Percentiles rank a stretch among this genome's conserved stretches.
phyloP scores from a whole-genome alignment of 1,139 yeast species.

The Pneumocystis canis region DNA sequence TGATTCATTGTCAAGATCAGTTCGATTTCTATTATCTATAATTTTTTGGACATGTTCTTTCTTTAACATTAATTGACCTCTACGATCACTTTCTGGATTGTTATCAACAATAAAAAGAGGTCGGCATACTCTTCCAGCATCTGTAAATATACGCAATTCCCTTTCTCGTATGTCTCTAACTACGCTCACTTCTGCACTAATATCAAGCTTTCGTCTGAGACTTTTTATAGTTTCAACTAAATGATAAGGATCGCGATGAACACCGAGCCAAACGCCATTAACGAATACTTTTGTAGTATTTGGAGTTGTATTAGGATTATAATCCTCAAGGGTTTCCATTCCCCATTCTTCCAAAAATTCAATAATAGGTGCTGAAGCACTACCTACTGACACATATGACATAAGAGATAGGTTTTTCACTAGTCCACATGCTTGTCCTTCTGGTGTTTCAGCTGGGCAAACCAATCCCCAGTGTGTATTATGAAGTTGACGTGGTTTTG shows the following conservation, averaged over 20 bases:
- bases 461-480: slow-evolving; percentile 99
- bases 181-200: slow-evolving; percentile 89
- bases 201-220: slow-evolving; percentile 88
- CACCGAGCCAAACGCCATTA: slow-evolving; percentile 99
- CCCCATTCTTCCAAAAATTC: slow-evolving; percentile 98
- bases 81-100: slow-evolving; percentile 48
- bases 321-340: slow-evolving; percentile 93
- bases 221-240: slow-evolving; percentile 82
- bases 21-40: slow-evolving; percentile 48
- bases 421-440: slow-evolving; percentile 99
- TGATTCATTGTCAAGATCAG: slow-evolving; percentile 35
- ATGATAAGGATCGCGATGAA: slow-evolving; percentile 87
- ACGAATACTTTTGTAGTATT: slow-evolving; percentile 90
- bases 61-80: slow-evolving; percentile 66
- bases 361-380: slow-evolving; percentile 89
- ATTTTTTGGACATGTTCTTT: slow-evolving; percentile 71
- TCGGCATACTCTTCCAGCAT: slow-evolving; percentile 95
- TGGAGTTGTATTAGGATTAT: slow-evolving; percentile 82
- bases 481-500: slow-evolving; percentile 96
- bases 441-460: slow-evolving; percentile 99
- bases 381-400: slow-evolving; percentile 96
- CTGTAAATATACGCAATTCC: slow-evolving; percentile 90
- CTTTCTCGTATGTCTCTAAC: slow-evolving; percentile 93
- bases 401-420: slow-evolving; percentile 89
- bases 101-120: slow-evolving; percentile 87